These are phyloP conservation scores for Mollisiaceae sp. DNA, from an alignment of 2,329 filamentous ascomycete genomes.

Conservation along the genomic window DNA sequence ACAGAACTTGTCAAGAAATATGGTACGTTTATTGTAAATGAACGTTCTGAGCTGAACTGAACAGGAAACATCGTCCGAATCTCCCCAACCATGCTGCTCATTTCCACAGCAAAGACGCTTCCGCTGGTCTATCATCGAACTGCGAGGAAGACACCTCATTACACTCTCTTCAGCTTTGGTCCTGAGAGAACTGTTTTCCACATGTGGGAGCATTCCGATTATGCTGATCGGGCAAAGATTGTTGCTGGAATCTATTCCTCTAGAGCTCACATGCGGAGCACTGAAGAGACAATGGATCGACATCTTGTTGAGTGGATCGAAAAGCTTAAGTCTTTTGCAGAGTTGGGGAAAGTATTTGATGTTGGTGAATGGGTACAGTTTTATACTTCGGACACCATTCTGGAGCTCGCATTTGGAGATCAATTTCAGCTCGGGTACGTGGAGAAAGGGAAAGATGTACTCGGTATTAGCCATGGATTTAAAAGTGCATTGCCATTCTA, in stretches of 20 bases:
- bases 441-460: conserved; percentile 9
- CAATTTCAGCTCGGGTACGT: conserved; percentile 2
- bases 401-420: conserved; percentile 7
- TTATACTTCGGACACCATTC: not conserved
- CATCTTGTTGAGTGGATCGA: conserved; percentile 5
- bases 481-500: conserved; percentile 10
- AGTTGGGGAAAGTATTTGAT: not conserved
- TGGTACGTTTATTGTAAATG: not conserved
- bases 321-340: not conserved
- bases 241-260: conserved; percentile 14
- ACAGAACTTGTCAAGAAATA: conserved; percentile 3
- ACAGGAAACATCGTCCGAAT: conserved; percentile 6
- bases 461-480: not conserved
- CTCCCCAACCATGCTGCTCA: conserved; percentile 7
- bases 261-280: conserved; percentile 9
- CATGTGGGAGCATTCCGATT: conserved; percentile 7
- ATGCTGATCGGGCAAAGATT: conserved; percentile 6
- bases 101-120: conserved; percentile 7
- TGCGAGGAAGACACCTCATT: conserved; percentile 5
- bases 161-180: conserved; percentile 13
- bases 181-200: conserved; percentile 5
- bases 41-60: not conserved
- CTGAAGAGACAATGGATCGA: conserved; percentile 1
- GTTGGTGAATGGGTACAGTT: conserved; percentile 7
- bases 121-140: conserved; percentile 1